Percentiles rank a stretch among this genome's conserved stretches.
Evolutionary conservation across 2,329 filamentous ascomycete genomes (phyloP).

Genomic region (Claviceps quebecensis): DNA sequence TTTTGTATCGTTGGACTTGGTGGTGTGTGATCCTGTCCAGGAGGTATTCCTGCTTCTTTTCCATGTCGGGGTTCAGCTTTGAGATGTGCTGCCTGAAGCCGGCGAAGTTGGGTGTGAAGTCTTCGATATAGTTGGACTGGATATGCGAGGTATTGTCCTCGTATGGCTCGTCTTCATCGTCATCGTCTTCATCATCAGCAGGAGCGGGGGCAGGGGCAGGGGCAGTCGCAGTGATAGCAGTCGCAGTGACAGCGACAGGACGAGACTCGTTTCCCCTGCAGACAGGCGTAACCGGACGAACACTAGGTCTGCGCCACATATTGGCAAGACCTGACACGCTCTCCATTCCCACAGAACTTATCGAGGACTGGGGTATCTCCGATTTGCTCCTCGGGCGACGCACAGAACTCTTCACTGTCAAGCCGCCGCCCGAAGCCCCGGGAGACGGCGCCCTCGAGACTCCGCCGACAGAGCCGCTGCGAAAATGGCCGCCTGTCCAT

Average conservation of each 20-base stretch:
- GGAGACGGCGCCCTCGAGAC: conserved; percentile 35
- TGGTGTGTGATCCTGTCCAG: conserved; percentile 73
- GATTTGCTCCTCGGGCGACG: conserved; percentile 43
- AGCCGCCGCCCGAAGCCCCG: conserved; percentile 28
- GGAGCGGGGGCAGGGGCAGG: not conserved
- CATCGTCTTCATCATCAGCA: conserved; percentile 10
- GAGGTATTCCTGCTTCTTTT: conserved; percentile 42
- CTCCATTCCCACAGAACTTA: conserved; percentile 14
- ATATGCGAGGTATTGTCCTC: conserved; percentile 49
- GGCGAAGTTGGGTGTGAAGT: conserved; percentile 56
- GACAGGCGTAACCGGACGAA: conserved; percentile 37
- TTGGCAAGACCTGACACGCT: conserved; percentile 31
- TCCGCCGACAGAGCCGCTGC: conserved; percentile 46
- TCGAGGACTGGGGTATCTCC: conserved; percentile 29
- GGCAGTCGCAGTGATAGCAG: not conserved
- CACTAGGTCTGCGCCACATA: conserved; percentile 39
- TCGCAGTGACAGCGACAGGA: not conserved
- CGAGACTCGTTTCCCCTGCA: conserved; percentile 17
- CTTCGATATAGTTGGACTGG: conserved; percentile 49
- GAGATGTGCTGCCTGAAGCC: conserved; percentile 67
- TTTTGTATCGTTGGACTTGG: conserved; percentile 66
- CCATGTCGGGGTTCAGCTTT: conserved; percentile 59
- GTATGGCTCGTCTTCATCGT: conserved; percentile 36
- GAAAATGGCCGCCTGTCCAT: conserved; percentile 38
- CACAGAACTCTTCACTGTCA: conserved; percentile 34